A percentile compares a stretch with the other conserved stretches of the same genome.
Evolutionary conservation across 2,329 filamentous ascomycete species (phyloP).

Genomic region (Dactylella cylindrospora): DNA sequence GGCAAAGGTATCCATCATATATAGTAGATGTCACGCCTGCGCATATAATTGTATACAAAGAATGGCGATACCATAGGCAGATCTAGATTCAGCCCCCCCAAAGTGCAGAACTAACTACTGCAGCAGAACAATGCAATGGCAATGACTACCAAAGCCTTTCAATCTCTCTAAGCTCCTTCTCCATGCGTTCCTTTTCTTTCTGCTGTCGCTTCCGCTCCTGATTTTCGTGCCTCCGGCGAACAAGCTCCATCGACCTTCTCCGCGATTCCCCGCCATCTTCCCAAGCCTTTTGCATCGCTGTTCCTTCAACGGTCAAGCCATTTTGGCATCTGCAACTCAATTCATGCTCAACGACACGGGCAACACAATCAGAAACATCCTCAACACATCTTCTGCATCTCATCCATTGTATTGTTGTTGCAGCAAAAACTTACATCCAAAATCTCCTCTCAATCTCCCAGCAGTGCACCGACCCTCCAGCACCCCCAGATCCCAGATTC

Average conservation of each 20-base stretch:
- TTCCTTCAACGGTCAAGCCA: conserved; percentile 33
- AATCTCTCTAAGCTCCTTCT: conserved; percentile 29
- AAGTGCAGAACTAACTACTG: too few species aligned
- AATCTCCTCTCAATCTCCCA: conserved; percentile 43
- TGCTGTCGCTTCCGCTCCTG: conserved; percentile 23
- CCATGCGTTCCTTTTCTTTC: conserved; percentile 21
- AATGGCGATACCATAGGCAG: too few species aligned
- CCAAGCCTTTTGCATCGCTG: conserved; percentile 31
- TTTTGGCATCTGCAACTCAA: conserved; percentile 18
- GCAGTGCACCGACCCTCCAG: too few species aligned
- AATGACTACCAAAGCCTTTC: conserved; percentile 33
- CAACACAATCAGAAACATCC: background rate
- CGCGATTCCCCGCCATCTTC: conserved; percentile 33
- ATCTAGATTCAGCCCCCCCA: too few species aligned
- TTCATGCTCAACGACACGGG: too few species aligned
- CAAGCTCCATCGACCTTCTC: conserved; percentile 41
- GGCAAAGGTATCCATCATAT: too few species aligned
- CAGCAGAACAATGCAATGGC: too few species aligned
- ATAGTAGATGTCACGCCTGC: too few species aligned
- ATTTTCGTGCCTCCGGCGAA: conserved; percentile 17
- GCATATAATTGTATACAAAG: too few species aligned
- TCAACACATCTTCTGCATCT: too few species aligned
- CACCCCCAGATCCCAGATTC: conserved; percentile 27
- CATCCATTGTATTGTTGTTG: too few species aligned
- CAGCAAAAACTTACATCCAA: conserved; percentile 41